These are phyloP conservation scores for Narthecium ossifragum DNA, from an alignment of 106 monocot species.

Conservation along the genomic window DNA sequence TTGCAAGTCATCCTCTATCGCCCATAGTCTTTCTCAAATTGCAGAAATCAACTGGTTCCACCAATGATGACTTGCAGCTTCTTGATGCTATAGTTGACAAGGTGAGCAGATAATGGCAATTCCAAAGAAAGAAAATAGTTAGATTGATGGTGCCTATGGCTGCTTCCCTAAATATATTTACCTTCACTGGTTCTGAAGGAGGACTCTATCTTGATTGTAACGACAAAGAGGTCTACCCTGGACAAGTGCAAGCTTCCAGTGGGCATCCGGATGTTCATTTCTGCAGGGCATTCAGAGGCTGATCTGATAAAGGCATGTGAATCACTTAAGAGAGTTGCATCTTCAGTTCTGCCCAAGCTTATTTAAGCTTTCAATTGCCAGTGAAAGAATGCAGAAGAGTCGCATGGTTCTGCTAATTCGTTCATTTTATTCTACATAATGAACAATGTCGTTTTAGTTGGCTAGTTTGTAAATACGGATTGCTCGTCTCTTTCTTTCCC, in stretches of 20 bases:
- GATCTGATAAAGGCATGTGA: slow-evolving; percentile 33
- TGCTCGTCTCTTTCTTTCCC: too few species aligned
- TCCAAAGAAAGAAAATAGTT: background rate
- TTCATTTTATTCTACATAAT: too few species aligned
- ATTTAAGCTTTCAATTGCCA: too few species aligned
- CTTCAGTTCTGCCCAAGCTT: slow-evolving; percentile 17
- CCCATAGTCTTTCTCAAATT: slow-evolving; percentile 56
- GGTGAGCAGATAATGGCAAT: slow-evolving; percentile 13
- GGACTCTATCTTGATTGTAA: slow-evolving; percentile 41
- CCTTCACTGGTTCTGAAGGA: slow-evolving; percentile 35
- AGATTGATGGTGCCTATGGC: background rate
- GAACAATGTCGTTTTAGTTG: too few species aligned
- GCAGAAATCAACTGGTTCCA: slow-evolving; percentile 52
- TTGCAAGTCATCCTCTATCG: slow-evolving; percentile 42
- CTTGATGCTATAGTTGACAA: slow-evolving; percentile 37
- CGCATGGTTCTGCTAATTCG: too few species aligned
- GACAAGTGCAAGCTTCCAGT: slow-evolving; percentile 54
- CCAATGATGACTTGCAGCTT: slow-evolving; percentile 41
- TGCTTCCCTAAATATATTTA: background rate
- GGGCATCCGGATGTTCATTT: slow-evolving; percentile 53
- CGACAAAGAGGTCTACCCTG: slow-evolving; percentile 46
- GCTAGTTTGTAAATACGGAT: too few species aligned
- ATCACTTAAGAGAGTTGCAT: slow-evolving; percentile 53
- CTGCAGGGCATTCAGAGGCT: slow-evolving; percentile 43
- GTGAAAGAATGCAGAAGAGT: too few species aligned